Evolutionary conservation across 768 basidiomycete species (phyloP), one percentile per base, ranked within the genome.

Genomic region (Lepiota venenata): DNA sequence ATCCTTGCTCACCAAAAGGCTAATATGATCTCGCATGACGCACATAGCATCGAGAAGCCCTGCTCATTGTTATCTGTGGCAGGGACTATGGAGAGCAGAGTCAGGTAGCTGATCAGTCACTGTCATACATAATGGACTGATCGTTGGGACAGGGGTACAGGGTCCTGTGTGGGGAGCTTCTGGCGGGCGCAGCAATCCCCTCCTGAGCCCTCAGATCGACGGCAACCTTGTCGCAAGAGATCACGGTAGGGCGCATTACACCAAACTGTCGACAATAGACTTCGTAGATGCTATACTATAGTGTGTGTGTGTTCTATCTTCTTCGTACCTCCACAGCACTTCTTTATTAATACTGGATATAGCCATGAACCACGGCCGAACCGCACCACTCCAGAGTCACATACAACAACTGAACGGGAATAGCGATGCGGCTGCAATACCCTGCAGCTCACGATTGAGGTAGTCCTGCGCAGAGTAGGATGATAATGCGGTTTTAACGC

Each of bases 381-480:
- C 46, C 45, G 45, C 45, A 15, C 45, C 38, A 54, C 18, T 18
- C 18, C 29, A 18, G 22, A n/a, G 53, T 55, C 46, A 55, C 53
- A 38, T 25, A 11, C 41, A 14, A 35, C 25, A 25, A 32, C 16
- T 18, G 41, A 27, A 43, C 22, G 27, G 44, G 22, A 21, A n/a
- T 9, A 45, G 29, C 9, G 35, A 52, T 35, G 16, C 12, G 21
- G 46, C 36, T 35, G 46, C 32, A 47, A 12, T 35, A 45, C 51
- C 51, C 47, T 55, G 39, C 25, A 42, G 37, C 16, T 48, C 37
- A 16, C 35, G 39, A 48, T 39, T 32, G 35, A 29, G 40, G 46
- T 47, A 27, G 42, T 40, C 53, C 41, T 55, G 46, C 46, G 39
- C 53, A 55, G 53, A 37, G 53, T 47, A 55, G 16, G 20, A 35